Percentiles rank a stretch among this genome's conserved stretches.
phyloP scores from a whole-genome alignment of 2,329 filamentous ascomycete species.

The Alternaria conjuncta region DNA sequence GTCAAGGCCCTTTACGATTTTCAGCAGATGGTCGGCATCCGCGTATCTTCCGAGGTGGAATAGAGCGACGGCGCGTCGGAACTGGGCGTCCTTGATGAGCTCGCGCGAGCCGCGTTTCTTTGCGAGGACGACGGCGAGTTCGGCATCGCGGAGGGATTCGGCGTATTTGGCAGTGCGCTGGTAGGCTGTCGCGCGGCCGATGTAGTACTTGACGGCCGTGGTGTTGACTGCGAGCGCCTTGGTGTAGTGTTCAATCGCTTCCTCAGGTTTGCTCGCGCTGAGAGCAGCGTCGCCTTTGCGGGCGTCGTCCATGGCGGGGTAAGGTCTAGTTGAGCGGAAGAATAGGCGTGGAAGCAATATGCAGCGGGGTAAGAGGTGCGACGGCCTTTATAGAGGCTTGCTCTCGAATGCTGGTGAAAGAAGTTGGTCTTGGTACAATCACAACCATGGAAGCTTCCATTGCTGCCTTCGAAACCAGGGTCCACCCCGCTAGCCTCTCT shows the following conservation, averaged over 20 bases:
- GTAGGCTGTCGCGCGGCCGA: conserved; percentile 81
- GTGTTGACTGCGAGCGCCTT: conserved; percentile 70
- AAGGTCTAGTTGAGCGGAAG: background rate
- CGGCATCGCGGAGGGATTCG: conserved; percentile 57
- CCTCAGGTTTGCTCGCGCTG: conserved; percentile 66
- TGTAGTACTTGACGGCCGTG: conserved; percentile 76
- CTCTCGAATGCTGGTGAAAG: background rate
- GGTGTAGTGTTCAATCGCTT: conserved; percentile 70
- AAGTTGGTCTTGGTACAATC: background rate
- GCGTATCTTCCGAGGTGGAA: conserved; percentile 74
- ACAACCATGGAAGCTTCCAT: conserved; percentile 13
- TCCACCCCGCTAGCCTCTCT: conserved; percentile 1
- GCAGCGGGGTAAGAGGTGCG: background rate
- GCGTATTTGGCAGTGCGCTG: conserved; percentile 63
- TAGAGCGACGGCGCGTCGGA: conserved; percentile 77
- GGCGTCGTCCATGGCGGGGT: conserved; percentile 59
- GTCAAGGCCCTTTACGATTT: conserved; percentile 61
- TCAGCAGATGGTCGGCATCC: conserved; percentile 75
- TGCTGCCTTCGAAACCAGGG: conserved; percentile 10
- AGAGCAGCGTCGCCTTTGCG: conserved; percentile 67
- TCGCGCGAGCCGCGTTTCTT: conserved; percentile 77
- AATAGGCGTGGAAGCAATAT: background rate
- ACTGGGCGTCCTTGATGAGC: conserved; percentile 79
- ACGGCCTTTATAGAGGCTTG: background rate
- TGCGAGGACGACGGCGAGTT: conserved; percentile 65